Conservation (phyloP, 2,329 filamentous ascomycete genomes). For the Corynespora cassiicola region DNA sequence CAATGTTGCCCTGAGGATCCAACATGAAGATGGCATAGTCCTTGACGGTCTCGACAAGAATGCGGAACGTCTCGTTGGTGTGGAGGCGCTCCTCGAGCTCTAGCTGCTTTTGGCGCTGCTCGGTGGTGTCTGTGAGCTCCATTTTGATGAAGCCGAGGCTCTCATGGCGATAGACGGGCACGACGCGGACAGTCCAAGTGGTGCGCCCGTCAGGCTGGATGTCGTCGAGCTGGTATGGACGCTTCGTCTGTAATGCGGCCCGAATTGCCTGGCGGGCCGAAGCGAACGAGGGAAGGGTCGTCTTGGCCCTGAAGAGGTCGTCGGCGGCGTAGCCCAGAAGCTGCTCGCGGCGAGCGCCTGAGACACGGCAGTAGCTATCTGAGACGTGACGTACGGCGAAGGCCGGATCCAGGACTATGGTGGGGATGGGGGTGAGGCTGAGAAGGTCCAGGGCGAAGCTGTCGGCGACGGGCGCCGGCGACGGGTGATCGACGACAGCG, state of each 20-base stretch:
- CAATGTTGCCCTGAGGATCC: constrained; percentile 61
- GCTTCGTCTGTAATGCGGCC: constrained; percentile 44
- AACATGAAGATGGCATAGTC: constrained; percentile 70
- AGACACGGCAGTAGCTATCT: constrained; percentile 48
- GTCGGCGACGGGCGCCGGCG: constrained; percentile 10
- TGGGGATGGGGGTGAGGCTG: constrained; percentile 50
- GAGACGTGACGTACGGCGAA: constrained; percentile 62
- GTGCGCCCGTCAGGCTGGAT: constrained; percentile 24
- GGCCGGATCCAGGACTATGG: constrained; percentile 45
- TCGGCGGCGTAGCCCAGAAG: constrained; percentile 47
- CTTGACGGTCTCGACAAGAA: constrained; percentile 66
- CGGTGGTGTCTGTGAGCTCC: constrained; percentile 49
- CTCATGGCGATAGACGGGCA: constrained; percentile 51
- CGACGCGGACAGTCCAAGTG: constrained; percentile 47
- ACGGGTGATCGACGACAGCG: constrained; percentile 21
- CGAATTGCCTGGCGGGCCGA: constrained; percentile 46
- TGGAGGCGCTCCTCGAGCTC: constrained; percentile 50
- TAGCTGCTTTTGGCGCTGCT: constrained; percentile 39
- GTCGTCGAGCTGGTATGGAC: constrained; percentile 43
- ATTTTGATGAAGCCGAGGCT: constrained; percentile 51
- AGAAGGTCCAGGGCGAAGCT: constrained; percentile 27
- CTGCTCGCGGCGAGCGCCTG: constrained; percentile 38
- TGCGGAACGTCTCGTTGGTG: constrained; percentile 65
- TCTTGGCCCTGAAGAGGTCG: constrained; percentile 43
- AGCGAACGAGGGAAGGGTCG: constrained; percentile 44